Conservation (phyloP, 1,284 basidiomycete species). For the Moniliophthora roreri region DNA sequence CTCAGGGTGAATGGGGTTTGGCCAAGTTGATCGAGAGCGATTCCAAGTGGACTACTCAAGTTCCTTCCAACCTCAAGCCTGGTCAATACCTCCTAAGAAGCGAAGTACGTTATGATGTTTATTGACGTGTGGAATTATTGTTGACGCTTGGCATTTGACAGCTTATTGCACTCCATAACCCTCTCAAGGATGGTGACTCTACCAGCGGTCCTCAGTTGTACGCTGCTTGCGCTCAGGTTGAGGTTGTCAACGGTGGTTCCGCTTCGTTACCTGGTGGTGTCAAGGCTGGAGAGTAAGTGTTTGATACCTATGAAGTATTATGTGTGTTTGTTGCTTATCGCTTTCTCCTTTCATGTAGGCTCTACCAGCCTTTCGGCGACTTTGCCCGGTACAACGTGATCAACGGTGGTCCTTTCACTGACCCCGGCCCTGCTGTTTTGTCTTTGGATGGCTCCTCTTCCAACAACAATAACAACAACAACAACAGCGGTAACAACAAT, state of each 20-base stretch:
- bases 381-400: constrained; percentile 23
- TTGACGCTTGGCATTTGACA: neutral
- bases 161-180: constrained; percentile 21
- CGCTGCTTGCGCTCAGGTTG: constrained; percentile 31
- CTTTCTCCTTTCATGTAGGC: constrained; percentile 3
- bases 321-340: neutral
- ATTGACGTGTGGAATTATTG: too few species aligned
- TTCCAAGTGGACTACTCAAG: constrained; percentile 24
- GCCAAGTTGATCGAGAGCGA: constrained; percentile 20
- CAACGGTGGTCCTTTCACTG: constrained; percentile 16
- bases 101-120: constrained; percentile 24
- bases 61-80: constrained; percentile 32
- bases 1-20: constrained; percentile 23
- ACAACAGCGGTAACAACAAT: neutral
- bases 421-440: constrained; percentile 23
- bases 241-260: constrained; percentile 32
- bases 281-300: constrained; percentile 21
- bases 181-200: constrained; percentile 17
- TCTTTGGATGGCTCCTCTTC: neutral
- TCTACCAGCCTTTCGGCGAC: constrained; percentile 19
- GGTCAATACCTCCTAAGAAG: constrained; percentile 39
- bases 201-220: constrained; percentile 24
- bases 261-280: constrained; percentile 27
- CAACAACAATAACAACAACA: neutral
- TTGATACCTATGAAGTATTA: too few species aligned